phyloP scores from a whole-genome alignment of 2,329 filamentous ascomycete genomes.

The Didymosphaeria variabile region DNA sequence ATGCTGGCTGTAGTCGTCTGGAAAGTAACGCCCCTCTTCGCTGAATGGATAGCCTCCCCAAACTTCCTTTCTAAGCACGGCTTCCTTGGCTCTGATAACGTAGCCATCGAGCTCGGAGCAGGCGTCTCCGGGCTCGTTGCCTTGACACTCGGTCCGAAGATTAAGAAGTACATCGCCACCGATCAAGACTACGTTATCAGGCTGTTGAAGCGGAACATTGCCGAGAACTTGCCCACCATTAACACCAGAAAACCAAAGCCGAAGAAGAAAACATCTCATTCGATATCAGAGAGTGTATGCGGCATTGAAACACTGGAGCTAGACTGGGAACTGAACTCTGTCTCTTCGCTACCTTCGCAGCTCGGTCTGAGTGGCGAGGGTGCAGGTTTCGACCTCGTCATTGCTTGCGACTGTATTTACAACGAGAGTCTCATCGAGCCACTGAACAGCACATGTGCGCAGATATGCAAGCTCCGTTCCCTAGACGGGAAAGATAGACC shows the following conservation, averaged over 20 bases:
- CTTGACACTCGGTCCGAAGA: constrained; percentile 68
- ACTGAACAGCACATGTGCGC: constrained; percentile 81
- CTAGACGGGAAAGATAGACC: constrained; percentile 48
- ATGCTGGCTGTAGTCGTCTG: constrained; percentile 74
- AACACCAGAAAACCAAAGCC: constrained; percentile 20
- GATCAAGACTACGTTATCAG: constrained; percentile 88
- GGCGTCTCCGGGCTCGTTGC: constrained; percentile 85
- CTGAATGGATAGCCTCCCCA: constrained; percentile 76
- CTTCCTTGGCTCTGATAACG: constrained; percentile 64
- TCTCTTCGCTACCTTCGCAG: constrained; percentile 58
- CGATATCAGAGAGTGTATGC: background rate
- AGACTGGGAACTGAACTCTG: constrained; percentile 80
- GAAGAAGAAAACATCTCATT: constrained; percentile 21
- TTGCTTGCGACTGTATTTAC: constrained; percentile 95
- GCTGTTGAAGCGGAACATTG: constrained; percentile 78
- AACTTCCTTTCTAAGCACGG: constrained; percentile 70
- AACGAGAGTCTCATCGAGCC: constrained; percentile 86
- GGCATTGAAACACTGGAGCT: constrained; percentile 69
- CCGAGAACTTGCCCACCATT: constrained; percentile 61
- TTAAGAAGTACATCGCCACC: constrained; percentile 77
- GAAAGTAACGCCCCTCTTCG: constrained; percentile 87
- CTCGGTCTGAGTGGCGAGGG: constrained; percentile 53
- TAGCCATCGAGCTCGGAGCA: constrained; percentile 84
- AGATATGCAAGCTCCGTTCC: constrained; percentile 72
- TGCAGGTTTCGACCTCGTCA: constrained; percentile 70